These are phyloP conservation scores for Priceomyces carsonii DNA, from an alignment of 805 yeast species.

Conservation along the genomic window DNA sequence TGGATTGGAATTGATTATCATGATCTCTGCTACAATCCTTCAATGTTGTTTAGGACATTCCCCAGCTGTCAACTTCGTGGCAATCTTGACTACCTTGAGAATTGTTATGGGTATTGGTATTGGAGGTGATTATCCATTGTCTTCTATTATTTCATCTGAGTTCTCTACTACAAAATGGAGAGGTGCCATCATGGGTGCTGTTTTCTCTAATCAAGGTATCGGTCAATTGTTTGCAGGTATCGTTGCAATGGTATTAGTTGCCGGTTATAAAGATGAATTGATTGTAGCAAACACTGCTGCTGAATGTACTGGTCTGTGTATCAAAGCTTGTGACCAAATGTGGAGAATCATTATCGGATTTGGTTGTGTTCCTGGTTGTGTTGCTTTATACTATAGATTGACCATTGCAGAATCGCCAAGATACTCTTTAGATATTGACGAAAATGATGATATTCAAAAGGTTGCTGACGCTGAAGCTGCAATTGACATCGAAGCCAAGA, in stretches of 20 bases:
- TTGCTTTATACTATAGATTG: constrained; percentile 87
- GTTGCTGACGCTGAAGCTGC: constrained; percentile 52
- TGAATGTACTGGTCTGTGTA: constrained; percentile 67
- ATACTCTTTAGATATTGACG: constrained; percentile 75
- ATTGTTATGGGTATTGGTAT: constrained; percentile 93
- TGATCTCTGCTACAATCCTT: constrained; percentile 75
- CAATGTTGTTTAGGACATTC: constrained; percentile 77
- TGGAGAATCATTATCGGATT: constrained; percentile 91
- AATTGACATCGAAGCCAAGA: constrained; percentile 36
- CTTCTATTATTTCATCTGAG: constrained; percentile 91
- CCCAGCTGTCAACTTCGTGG: constrained; percentile 70
- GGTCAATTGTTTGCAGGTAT: constrained; percentile 91
- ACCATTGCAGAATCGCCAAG: constrained; percentile 96
- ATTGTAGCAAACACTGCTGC: constrained; percentile 52
- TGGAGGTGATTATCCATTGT: constrained; percentile 95
- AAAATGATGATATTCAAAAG: constrained; percentile 55
- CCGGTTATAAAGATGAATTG: constrained; percentile 70
- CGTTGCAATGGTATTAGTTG: constrained; percentile 73
- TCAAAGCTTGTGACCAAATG: constrained; percentile 84
- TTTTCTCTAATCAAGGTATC: constrained; percentile 95
- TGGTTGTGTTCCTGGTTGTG: constrained; percentile 84
- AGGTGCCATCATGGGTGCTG: constrained; percentile 97
- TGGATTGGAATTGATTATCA: constrained; percentile 82
- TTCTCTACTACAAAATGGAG: constrained; percentile 95
- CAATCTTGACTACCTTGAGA: constrained; percentile 75